Base-by-base conservation (phyloP, 2,329 filamentous ascomycete genomes). In the Colletotrichum godetiae region DNA sequence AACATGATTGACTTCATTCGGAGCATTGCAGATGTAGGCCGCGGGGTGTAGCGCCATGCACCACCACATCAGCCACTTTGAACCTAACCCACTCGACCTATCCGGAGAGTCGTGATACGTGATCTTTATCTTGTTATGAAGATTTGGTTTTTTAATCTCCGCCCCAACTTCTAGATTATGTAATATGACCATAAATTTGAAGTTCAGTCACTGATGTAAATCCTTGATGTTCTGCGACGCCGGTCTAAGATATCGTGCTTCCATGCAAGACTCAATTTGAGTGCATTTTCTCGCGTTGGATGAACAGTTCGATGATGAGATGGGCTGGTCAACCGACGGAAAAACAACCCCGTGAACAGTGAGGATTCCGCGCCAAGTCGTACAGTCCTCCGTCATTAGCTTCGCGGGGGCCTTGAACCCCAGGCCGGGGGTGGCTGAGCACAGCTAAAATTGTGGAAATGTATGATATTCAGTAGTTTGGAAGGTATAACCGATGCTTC, bases 371-470 rank as follows among this genome's bases (percentile, higher is more conserved):
- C n/a, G 70, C 70, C 70, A 73, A 73, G 67, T 35, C 55, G 31
- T 61, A 12, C 24, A 31, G 53, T 58, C 42, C 52, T 42, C 63
- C 29, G 57, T 46, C 27, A 57, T 27, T 13, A 65, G 46, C 35
- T 56, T 19, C 35, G 22, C 4, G 24, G 49, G 59, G 61, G 29
- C 13, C 53, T 4, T 6, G 4, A 22, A 61, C 67, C 49, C 60
- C 46, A 70, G 60, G 22, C 66, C 42, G 67, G 67, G 67, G 60
- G 60, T 70, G 70, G 70, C 67, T 73, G 67, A 66, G 70, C 67
- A 73, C 49, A 61, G 59, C 29, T 46, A 29, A 70, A 70, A 70
- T 10, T 29, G 60, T 70, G 67, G 70, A 3, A 66, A 33, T 55
- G n/a, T 13, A 49, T 52, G 12, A 58, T 27, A 52, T 31, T 56